Evolutionary conservation across 2,329 filamentous ascomycete species (phyloP).

Genomic region (Raffaelea albimanens): DNA sequence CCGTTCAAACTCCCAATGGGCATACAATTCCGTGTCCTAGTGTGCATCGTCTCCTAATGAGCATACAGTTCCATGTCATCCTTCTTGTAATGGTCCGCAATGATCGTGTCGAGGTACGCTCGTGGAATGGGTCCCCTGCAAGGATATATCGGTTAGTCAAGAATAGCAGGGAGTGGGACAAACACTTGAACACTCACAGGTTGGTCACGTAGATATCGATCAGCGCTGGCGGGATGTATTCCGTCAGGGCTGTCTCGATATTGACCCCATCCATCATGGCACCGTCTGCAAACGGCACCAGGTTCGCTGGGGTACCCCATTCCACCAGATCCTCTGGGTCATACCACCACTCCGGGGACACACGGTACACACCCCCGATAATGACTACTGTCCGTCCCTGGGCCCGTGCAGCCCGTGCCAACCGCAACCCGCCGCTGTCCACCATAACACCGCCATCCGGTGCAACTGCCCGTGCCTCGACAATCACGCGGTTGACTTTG

Average conservation of each 20-base stretch:
- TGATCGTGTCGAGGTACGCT: conserved; percentile 18
- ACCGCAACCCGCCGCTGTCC: conserved; percentile 71
- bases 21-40: no score
- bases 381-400: conserved; percentile 80
- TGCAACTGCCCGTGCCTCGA: conserved; percentile 78
- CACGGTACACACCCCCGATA: conserved; percentile 84
- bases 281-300: conserved; percentile 71
- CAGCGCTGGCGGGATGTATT: conserved; percentile 69
- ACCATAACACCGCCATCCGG: conserved; percentile 82
- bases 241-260: conserved; percentile 69
- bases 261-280: conserved; percentile 68
- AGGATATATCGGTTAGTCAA: neutral
- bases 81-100: conserved; percentile 20
- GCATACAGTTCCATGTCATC: conserved; percentile 14
- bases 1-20: no score
- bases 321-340: conserved; percentile 76
- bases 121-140: conserved; percentile 21
- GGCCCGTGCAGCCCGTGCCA: conserved; percentile 76
- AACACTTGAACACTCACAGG: conserved; percentile 27
- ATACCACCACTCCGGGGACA: conserved; percentile 82
- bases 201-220: conserved; percentile 83
- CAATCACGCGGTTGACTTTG: conserved; percentile 86
- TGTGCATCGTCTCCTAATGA: no score
- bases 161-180: conserved; percentile 7
- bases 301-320: conserved; percentile 70